Conservation (phyloP, 805 yeast genomes). For the Phaffomyces thermotolerans region DNA sequence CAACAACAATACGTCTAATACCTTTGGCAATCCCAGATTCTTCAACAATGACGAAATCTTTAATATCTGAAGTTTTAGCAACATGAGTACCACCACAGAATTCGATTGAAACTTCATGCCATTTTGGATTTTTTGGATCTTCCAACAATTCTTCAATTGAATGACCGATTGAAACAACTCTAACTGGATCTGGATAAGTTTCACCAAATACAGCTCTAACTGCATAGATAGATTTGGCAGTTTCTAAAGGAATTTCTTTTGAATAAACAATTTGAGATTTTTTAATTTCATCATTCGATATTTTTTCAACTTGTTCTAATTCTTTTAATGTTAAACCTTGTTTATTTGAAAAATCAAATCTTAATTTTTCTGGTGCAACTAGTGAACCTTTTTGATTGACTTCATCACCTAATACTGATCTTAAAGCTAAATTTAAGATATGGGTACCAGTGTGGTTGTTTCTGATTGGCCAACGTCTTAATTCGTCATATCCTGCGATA, state of each 20-base stretch:
- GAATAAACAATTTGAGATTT: constrained; percentile 68
- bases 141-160: constrained; percentile 75
- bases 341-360: constrained; percentile 95
- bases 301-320: constrained; percentile 65
- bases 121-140: constrained; percentile 63
- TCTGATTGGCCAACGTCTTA: constrained; percentile 93
- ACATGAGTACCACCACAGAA: constrained; percentile 99
- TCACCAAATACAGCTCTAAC: constrained; percentile 98
- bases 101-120: constrained; percentile 79
- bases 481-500: constrained; percentile 84
- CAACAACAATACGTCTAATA: constrained; percentile 95
- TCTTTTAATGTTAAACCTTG: constrained; percentile 70
- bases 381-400: constrained; percentile 96
- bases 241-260: constrained; percentile 68
- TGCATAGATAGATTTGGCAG: constrained; percentile 72
- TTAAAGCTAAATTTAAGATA: constrained; percentile 80
- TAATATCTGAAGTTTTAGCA: constrained; percentile 84
- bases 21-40: constrained; percentile 99
- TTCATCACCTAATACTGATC: constrained; percentile 78
- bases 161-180: constrained; percentile 93
- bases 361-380: constrained; percentile 89
- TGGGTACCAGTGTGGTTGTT: constrained; percentile 99
- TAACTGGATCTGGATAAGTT: constrained; percentile 97
- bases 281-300: constrained; percentile 65
- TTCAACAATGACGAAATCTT: constrained; percentile 82